Conservation (phyloP, 75 land plant genomes). For the Chamaecyparis obtusa region DNA sequence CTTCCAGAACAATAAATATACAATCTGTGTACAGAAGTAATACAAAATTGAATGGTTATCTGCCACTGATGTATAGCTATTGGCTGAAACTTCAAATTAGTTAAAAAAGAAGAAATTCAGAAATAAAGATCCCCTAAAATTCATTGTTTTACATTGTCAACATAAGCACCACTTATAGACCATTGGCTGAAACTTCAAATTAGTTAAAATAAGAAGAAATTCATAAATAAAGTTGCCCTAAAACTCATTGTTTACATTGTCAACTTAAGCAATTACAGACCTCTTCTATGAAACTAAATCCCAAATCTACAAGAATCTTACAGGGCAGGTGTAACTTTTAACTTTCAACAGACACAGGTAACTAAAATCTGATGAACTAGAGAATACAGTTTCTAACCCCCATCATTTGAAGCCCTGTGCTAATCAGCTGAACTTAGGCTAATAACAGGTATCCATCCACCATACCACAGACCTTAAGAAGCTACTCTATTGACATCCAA, state of each 20-base stretch:
- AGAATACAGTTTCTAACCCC: background rate
- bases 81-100: background rate
- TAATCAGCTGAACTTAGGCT: background rate
- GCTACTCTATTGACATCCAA: background rate
- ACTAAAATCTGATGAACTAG: background rate
- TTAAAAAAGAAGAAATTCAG: background rate
- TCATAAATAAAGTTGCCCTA: background rate
- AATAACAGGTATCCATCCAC: background rate
- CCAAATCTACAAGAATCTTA: background rate
- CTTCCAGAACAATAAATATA: background rate
- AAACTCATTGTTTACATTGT: background rate
- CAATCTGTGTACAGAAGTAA: background rate
- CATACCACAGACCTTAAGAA: background rate
- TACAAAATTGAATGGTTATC: background rate
- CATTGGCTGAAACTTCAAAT: background rate
- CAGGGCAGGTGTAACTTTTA: background rate
- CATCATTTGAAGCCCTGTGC: background rate
- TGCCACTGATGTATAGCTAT: background rate
- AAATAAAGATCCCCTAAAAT: background rate
- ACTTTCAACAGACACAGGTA: background rate
- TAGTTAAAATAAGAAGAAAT: background rate
- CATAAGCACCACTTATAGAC: background rate
- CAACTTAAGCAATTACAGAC: background rate
- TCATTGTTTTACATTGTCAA: background rate
- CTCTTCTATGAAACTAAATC: constrained; percentile 1